Evolutionary conservation across 2,329 filamentous ascomycete species (phyloP).

Genomic region (Colletotrichum sublineola): DNA sequence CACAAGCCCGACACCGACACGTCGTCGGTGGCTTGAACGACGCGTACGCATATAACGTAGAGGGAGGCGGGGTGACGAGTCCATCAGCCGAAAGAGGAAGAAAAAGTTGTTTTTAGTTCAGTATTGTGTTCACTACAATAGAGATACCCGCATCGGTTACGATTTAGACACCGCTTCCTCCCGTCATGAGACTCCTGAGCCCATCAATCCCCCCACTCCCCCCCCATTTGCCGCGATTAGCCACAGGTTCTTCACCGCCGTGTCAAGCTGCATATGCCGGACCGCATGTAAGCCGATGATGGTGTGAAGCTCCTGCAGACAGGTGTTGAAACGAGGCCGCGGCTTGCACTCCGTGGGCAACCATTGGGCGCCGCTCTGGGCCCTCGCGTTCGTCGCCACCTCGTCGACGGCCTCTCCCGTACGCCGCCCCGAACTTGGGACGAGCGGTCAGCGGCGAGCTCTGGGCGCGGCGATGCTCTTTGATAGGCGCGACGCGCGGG

Average conservation of each 20-base stretch:
- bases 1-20: conserved; percentile 12
- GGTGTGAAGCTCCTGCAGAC: conserved; percentile 1
- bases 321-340: neutral
- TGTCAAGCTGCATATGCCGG: neutral
- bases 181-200: neutral
- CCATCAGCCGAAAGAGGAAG: neutral
- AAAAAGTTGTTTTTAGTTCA: neutral
- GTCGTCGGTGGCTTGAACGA: neutral
- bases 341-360: neutral
- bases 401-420: neutral
- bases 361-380: neutral
- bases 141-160: conserved; percentile 35
- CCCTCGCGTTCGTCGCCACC: neutral
- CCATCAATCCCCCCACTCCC: too few species aligned
- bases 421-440: neutral
- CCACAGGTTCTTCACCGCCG: neutral
- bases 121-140: conserved; percentile 23
- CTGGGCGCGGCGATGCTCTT: neutral
- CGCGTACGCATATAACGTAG: neutral
- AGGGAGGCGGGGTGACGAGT: conserved; percentile 1
- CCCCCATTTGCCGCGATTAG: neutral
- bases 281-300: neutral
- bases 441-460: neutral
- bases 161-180: neutral
- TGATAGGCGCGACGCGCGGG: neutral